Conservation (phyloP, 495 filamentous ascomycete species). For the Apiosordaria backusii region DNA sequence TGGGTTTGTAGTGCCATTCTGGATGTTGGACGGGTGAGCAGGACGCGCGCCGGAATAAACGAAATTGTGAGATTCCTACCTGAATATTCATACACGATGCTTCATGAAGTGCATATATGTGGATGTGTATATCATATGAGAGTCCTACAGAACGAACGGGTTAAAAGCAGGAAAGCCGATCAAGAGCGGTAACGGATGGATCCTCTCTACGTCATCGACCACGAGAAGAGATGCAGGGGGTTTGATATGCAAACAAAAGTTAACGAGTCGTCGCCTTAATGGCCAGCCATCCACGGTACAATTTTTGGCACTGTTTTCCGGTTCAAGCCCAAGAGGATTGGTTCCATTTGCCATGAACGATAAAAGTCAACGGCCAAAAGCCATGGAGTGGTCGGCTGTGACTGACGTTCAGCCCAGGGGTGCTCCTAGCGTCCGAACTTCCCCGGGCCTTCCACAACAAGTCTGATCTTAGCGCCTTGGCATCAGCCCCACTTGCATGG, state of each 20-base stretch:
- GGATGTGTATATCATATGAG: not conserved
- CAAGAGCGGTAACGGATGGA: not conserved
- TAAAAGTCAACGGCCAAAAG: too few species aligned
- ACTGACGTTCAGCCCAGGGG: too few species aligned
- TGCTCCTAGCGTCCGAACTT: not conserved
- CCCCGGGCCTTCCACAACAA: not conserved
- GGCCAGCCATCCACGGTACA: too few species aligned
- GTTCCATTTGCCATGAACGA: not conserved
- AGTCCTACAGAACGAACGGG: too few species aligned
- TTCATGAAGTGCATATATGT: too few species aligned
- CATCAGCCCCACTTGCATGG: not conserved
- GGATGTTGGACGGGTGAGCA: not conserved
- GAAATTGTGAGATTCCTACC: not conserved
- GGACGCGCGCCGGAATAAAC: not conserved
- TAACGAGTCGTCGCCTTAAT: too few species aligned
- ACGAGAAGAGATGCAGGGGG: not conserved
- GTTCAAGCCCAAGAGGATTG: too few species aligned
- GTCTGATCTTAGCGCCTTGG: not conserved
- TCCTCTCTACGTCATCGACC: constrained; percentile 1
- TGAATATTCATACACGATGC: too few species aligned
- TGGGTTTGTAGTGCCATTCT: constrained; percentile 59
- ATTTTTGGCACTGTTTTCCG: too few species aligned
- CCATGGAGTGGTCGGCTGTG: too few species aligned
- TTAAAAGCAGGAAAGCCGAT: not conserved
- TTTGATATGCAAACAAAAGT: not conserved